phyloP scores from a whole-genome alignment of 371 early-diverging fungal species.

The Fennellomyces sp. region DNA sequence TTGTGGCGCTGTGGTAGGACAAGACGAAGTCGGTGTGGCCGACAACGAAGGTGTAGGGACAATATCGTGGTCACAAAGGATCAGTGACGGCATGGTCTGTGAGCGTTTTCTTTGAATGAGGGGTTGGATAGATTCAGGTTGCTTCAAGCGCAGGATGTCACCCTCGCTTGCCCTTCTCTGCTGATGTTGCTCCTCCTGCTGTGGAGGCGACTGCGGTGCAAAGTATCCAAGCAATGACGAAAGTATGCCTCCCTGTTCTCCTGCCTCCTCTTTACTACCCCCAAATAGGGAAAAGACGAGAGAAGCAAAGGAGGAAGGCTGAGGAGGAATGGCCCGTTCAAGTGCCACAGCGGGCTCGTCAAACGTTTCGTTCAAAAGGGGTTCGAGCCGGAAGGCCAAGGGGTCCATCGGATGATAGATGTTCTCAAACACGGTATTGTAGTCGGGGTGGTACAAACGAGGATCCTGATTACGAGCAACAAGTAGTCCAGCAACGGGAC shows the following conservation, averaged over 20 bases:
- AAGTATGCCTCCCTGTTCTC: neutral
- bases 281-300: conserved; percentile 12
- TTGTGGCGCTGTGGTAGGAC: neutral
- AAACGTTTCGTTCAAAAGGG: conserved; percentile 41
- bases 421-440: conserved; percentile 57
- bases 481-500: conserved; percentile 64
- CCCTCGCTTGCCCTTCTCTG: conserved; percentile 15
- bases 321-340: conserved; percentile 35
- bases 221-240: neutral
- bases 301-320: conserved; percentile 27
- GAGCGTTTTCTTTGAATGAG: neutral
- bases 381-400: conserved; percentile 52
- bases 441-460: conserved; percentile 49
- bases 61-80: neutral
- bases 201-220: conserved; percentile 13
- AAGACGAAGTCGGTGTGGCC: neutral
- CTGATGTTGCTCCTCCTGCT: neutral
- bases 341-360: conserved; percentile 44
- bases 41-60: neutral
- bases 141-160: conserved; percentile 7
- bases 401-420: conserved; percentile 73
- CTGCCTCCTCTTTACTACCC: neutral
- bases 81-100: neutral
- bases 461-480: conserved; percentile 63
- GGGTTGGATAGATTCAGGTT: neutral